phyloP scores from a whole-genome alignment of 768 basidiomycete species.

The Lactifluus hygrophoroides region DNA sequence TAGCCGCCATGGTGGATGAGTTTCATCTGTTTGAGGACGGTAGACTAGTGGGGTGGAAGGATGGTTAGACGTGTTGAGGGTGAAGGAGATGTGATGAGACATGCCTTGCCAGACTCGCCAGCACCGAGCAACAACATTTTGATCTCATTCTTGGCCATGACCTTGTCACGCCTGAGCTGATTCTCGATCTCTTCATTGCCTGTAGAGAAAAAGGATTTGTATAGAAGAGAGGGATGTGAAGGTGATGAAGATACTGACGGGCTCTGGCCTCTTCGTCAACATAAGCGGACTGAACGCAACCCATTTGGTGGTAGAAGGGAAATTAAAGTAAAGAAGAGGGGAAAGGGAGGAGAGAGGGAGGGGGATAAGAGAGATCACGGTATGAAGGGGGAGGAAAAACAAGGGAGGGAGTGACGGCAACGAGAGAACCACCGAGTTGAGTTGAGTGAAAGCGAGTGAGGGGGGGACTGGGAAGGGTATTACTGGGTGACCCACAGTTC shows the following conservation, averaged over 20 bases:
- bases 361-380: not conserved
- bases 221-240: not conserved
- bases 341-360: conserved; percentile 23
- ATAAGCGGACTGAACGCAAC: conserved; percentile 62
- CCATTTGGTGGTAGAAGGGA: conserved; percentile 41
- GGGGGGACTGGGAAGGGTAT: too few species aligned
- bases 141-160: conserved; percentile 89
- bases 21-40: conserved; percentile 95
- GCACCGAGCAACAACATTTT: conserved; percentile 95
- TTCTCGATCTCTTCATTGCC: conserved; percentile 92
- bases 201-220: conserved; percentile 24
- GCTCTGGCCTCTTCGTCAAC: conserved; percentile 78
- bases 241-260: conserved; percentile 40
- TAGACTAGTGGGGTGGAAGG: conserved; percentile 44
- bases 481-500: too few species aligned
- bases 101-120: conserved; percentile 92
- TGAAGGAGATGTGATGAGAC: conserved; percentile 13
- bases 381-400: conserved; percentile 3
- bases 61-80: not conserved
- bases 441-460: too few species aligned
- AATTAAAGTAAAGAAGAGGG: not conserved
- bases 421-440: too few species aligned
- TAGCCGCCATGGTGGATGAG: conserved; percentile 90
- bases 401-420: not conserved
- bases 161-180: conserved; percentile 81